phyloP scores from a whole-genome alignment of 1,139 yeast genomes.

The Taphrina flavorubra region DNA sequence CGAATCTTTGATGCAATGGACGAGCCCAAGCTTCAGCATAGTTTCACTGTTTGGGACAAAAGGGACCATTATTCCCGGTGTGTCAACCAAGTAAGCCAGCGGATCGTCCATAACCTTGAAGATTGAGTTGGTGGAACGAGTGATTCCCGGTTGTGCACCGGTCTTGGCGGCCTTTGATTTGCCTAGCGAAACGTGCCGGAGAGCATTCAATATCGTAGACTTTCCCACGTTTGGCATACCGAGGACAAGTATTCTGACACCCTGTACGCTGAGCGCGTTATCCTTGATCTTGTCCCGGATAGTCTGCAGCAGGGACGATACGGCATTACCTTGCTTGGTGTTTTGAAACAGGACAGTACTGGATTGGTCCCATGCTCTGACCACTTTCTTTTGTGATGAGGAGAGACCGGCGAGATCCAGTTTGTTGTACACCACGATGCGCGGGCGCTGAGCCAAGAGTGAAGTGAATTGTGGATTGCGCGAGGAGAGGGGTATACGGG shows the following conservation, averaged over 20 bases:
- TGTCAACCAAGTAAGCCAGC: slow-evolving; percentile 75
- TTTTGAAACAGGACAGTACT: slow-evolving; percentile 28
- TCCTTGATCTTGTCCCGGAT: slow-evolving; percentile 10
- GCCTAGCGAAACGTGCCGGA: slow-evolving; percentile 64
- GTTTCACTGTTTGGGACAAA: slow-evolving; percentile 74
- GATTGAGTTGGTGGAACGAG: slow-evolving; percentile 77
- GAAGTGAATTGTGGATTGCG: slow-evolving; percentile 80
- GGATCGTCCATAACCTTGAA: slow-evolving; percentile 67
- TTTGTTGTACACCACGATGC: slow-evolving; percentile 71
- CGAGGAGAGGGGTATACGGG: slow-evolving; percentile 86
- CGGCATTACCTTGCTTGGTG: slow-evolving; percentile 7
- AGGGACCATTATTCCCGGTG: slow-evolving; percentile 68
- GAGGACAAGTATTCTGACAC: slow-evolving; percentile 73
- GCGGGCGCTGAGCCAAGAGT: slow-evolving; percentile 64
- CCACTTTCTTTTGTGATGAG: slow-evolving; percentile 5
- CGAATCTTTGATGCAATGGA: slow-evolving; percentile 76
- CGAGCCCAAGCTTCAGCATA: slow-evolving; percentile 75
- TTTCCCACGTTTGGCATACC: slow-evolving; percentile 99
- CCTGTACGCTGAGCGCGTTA: slow-evolving; percentile 61
- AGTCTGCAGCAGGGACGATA: slow-evolving; percentile 14
- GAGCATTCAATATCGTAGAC: slow-evolving; percentile 80
- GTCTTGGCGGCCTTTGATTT: slow-evolving; percentile 73
- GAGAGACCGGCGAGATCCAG: slow-evolving; percentile 55
- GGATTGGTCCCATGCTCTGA: slow-evolving; percentile 25
- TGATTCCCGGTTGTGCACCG: slow-evolving; percentile 91